Evolutionary conservation across 1,284 basidiomycete species (phyloP), one percentile per base, ranked within the genome.

Genomic region (Athelia psychrophila): DNA sequence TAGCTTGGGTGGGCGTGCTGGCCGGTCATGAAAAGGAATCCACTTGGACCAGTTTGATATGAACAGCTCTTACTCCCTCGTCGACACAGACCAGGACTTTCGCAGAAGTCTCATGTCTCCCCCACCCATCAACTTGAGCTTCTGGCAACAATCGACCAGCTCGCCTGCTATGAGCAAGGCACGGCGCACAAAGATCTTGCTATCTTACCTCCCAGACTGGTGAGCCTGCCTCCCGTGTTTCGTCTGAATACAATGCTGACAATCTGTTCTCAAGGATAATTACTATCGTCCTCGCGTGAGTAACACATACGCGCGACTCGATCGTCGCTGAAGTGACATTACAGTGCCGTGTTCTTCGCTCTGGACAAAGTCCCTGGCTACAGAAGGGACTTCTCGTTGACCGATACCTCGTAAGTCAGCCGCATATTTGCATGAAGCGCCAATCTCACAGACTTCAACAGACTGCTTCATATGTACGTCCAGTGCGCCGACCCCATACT

Each of bases 361-460:
- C 70, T 95, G 16, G 80, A 93, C 62, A 73, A 77, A 22, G 76
- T 93, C 2, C 75, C 86, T 45, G 95, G 95, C 3, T 96, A 89
- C 70, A 82, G 88, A 60, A 76, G 95, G 51, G 80, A 84, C 51
- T 97, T 97, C 69, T 93, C 91, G 0, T 72, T 95, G 13, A 75
- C 77, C 35, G 93, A 97, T 67, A 84, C 84, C 12, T 85, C 90
- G 77, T 90, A 62, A 5, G 27, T 30, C 27, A n/a, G 27, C 27
- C 27, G 27, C 27, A 5, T 6, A 13, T 13, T 13, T 51, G 84
- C 72, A 46, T 15, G 18, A 15, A 42, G n/a, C 38, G 27, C 38
- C 42, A 36, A 49, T 32, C 30, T 35, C 52, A 30, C 27, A 13
- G 27, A 30, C 27, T 30, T 30, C 6, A 6, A 30, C 27, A 30